Conservation (phyloP, 2,329 filamentous ascomycete genomes). For the Plectosphaerella plurivora region DNA sequence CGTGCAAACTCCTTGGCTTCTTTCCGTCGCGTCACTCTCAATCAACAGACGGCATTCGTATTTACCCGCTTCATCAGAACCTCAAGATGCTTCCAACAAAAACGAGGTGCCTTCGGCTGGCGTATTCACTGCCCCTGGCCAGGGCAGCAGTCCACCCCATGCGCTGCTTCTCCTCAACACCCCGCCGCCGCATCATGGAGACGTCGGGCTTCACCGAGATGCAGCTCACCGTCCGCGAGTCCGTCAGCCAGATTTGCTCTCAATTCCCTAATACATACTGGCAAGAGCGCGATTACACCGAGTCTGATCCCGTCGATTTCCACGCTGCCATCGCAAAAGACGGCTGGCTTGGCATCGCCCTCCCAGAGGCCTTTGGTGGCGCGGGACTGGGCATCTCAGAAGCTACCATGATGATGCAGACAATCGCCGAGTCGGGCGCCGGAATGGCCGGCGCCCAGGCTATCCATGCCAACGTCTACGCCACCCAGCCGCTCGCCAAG, state of each 20-base stretch:
- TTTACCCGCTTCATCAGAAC: not conserved
- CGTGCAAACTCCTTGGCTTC: no score
- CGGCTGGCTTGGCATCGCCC: conserved; percentile 77
- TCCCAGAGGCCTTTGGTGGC: conserved; percentile 71
- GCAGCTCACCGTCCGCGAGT: conserved; percentile 68
- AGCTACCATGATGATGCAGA: conserved; percentile 84
- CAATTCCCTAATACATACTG: conserved; percentile 73
- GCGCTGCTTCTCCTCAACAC: conserved; percentile 29
- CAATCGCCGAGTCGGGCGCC: conserved; percentile 72
- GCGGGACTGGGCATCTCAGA: conserved; percentile 74
- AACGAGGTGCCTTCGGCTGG: not conserved
- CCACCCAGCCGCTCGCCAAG: conserved; percentile 68
- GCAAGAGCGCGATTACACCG: conserved; percentile 67
- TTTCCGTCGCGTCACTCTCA: no score
- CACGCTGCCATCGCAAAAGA: conserved; percentile 69
- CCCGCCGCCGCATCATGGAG: conserved; percentile 55
- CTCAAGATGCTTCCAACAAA: not conserved
- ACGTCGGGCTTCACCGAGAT: conserved; percentile 67
- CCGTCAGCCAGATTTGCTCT: conserved; percentile 63
- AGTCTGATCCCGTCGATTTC: conserved; percentile 69
- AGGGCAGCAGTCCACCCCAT: not conserved
- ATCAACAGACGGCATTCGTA: no score
- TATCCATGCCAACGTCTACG: conserved; percentile 66
- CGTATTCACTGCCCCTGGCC: not conserved
- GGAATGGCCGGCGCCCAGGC: conserved; percentile 69